Evolutionary conservation across 2,329 filamentous ascomycete species (phyloP).

Genomic region (Drechslerella stenobrocha): DNA sequence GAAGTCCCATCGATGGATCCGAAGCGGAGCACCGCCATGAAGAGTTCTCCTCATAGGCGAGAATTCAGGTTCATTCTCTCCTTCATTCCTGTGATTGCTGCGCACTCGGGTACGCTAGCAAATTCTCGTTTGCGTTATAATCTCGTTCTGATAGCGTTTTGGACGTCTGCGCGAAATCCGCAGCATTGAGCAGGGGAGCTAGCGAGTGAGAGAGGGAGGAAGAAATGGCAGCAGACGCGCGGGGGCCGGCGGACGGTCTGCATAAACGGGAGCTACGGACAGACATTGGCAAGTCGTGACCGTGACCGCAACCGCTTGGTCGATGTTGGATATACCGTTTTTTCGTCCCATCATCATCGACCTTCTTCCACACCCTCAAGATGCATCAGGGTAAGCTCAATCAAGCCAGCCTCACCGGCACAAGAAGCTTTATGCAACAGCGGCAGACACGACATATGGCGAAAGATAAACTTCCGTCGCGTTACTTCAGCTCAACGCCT

Average conservation of each 20-base stretch:
- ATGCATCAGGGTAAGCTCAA: constrained; percentile 11
- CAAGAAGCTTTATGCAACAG: constrained; percentile 41
- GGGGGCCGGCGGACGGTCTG: constrained; percentile 27
- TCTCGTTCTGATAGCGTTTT: constrained; percentile 24
- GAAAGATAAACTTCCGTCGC: constrained; percentile 27
- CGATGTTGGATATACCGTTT: constrained; percentile 13
- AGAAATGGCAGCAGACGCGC: constrained; percentile 18
- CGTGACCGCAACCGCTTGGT: constrained; percentile 8
- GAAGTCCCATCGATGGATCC: constrained; percentile 29
- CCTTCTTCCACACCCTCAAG: constrained; percentile 19
- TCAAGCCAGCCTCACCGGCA: constrained; percentile 40
- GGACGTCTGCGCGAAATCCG: constrained; percentile 31
- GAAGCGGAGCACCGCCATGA: constrained; percentile 13
- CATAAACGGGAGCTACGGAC: constrained; percentile 36
- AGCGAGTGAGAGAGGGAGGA: constrained; percentile 7
- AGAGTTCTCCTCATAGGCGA: constrained; percentile 28
- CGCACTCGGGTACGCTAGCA: constrained; percentile 41
- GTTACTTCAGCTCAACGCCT: constrained; percentile 23
- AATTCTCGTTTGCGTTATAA: constrained; percentile 42
- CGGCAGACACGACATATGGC: constrained; percentile 35
- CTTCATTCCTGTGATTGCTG: constrained; percentile 22
- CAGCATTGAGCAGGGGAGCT: background rate
- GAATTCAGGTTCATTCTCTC: constrained; percentile 11
- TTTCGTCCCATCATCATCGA: constrained; percentile 45
- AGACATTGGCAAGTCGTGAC: constrained; percentile 20